phyloP scores from a whole-genome alignment of 805 yeast genomes.

The Barnettozyma pratensis region DNA sequence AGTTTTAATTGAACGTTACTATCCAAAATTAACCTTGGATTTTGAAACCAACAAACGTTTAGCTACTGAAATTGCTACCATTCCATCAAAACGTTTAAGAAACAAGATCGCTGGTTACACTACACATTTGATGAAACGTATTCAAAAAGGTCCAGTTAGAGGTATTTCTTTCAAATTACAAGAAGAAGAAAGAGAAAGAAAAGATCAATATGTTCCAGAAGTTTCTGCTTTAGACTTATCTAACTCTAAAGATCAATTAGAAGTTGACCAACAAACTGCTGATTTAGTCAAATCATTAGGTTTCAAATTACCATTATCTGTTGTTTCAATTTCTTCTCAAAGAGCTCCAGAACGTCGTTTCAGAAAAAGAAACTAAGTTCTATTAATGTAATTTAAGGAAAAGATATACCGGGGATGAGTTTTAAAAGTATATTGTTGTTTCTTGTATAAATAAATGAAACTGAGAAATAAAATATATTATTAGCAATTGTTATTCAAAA shows the following conservation, averaged over 20 bases:
- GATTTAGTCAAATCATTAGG: constrained; percentile 93
- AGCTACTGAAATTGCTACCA: constrained; percentile 96
- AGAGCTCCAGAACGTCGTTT: constrained; percentile 84
- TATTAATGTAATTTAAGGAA: constrained; percentile 8
- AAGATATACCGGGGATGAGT: constrained; percentile 1
- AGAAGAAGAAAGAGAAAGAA: constrained; percentile 99
- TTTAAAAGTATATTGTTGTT: constrained; percentile 5
- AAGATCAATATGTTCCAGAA: constrained; percentile 99
- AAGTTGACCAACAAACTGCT: constrained; percentile 95
- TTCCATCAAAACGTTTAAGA: constrained; percentile 99
- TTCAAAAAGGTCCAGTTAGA: constrained; percentile 99
- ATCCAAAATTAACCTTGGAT: constrained; percentile 99
- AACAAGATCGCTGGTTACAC: constrained; percentile 99
- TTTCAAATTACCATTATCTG: constrained; percentile 80
- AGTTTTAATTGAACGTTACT: constrained; percentile 98
- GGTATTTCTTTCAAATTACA: constrained; percentile 99
- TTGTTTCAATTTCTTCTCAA: constrained; percentile 82
- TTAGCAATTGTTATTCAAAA: background rate
- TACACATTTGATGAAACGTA: constrained; percentile 99
- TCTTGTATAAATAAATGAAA: constrained; percentile 13
- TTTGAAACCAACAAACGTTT: constrained; percentile 99
- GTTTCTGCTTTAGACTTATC: constrained; percentile 98
- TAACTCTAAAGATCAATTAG: constrained; percentile 92
- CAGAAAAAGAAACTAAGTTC: constrained; percentile 77
- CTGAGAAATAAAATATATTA: constrained; percentile 8